phyloP scores from a whole-genome alignment of 1,284 basidiomycete species.

The Anthracocystis setariae region DNA sequence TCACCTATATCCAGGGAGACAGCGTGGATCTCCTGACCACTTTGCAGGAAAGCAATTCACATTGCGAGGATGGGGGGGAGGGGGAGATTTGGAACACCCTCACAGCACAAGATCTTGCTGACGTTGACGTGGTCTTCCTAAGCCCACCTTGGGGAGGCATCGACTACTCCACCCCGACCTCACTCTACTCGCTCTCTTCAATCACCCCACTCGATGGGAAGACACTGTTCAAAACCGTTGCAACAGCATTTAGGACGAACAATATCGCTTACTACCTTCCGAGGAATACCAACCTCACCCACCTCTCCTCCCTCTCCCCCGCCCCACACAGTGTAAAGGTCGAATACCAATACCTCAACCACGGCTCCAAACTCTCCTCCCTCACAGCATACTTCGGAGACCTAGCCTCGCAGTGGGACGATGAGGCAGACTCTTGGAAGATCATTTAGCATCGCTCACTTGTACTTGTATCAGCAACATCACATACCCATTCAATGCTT shows the following conservation, averaged over 20 bases:
- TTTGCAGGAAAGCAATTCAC: neutral
- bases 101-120: slow-evolving; percentile 13
- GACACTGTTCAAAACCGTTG: slow-evolving; percentile 74
- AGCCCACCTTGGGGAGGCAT: slow-evolving; percentile 65
- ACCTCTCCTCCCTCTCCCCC: slow-evolving; percentile 71
- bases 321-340: slow-evolving; percentile 71
- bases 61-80: slow-evolving; percentile 57
- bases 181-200: slow-evolving; percentile 62
- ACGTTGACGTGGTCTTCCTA: slow-evolving; percentile 46
- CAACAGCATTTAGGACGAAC: slow-evolving; percentile 15
- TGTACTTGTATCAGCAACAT: neutral
- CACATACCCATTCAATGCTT: neutral
- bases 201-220: slow-evolving; percentile 81
- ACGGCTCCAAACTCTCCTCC: slow-evolving; percentile 78
- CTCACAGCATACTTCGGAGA: slow-evolving; percentile 71
- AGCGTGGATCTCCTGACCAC: slow-evolving; percentile 78
- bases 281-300: slow-evolving; percentile 79
- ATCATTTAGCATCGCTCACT: neutral
- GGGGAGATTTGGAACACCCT: slow-evolving; percentile 28
- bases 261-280: slow-evolving; percentile 84
- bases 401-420: slow-evolving; percentile 61
- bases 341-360: slow-evolving; percentile 84
- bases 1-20: slow-evolving; percentile 91
- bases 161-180: slow-evolving; percentile 31
- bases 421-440: slow-evolving; percentile 31